Percentiles rank a stretch among this genome's conserved stretches.
These are phyloP conservation scores for Sanghuangporus weigelae DNA, from an alignment of 1,284 basidiomycete species.

Conservation along the genomic window DNA sequence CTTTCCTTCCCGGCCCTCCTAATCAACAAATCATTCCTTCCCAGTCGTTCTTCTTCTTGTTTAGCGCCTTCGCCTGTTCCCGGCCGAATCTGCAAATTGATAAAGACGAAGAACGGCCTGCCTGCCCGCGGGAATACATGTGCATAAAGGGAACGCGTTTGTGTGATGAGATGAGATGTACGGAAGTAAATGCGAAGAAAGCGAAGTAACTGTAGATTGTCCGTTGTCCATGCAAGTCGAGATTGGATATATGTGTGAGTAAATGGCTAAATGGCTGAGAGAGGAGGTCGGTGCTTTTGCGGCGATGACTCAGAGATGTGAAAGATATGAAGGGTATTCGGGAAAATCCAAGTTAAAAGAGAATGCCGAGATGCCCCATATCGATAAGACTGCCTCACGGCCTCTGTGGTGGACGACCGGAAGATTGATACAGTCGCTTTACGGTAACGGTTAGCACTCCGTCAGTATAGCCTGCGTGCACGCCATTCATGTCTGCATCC, in stretches of 20 bases:
- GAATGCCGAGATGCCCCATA: background rate
- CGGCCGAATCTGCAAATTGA: background rate
- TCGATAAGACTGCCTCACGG: background rate
- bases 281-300: background rate
- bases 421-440: conserved; percentile 17
- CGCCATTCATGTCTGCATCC: conserved; percentile 25
- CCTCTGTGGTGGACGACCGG: conserved; percentile 13
- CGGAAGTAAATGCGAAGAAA: conserved; percentile 2
- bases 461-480: conserved; percentile 23
- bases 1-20: background rate
- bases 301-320: background rate
- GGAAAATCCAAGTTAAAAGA: background rate
- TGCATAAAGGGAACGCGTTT: background rate
- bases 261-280: background rate
- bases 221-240: background rate
- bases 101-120: background rate
- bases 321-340: background rate
- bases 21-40: background rate
- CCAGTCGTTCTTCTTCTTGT: background rate
- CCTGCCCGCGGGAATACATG: background rate
- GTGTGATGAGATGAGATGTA: background rate
- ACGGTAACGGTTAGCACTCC: conserved; percentile 25
- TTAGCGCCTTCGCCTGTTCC: background rate
- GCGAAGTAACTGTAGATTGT: conserved; percentile 4
- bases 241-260: background rate